These are phyloP conservation scores for Salix udensis DNA, from an alignment of 345 rosid species.

Conservation along the genomic window DNA sequence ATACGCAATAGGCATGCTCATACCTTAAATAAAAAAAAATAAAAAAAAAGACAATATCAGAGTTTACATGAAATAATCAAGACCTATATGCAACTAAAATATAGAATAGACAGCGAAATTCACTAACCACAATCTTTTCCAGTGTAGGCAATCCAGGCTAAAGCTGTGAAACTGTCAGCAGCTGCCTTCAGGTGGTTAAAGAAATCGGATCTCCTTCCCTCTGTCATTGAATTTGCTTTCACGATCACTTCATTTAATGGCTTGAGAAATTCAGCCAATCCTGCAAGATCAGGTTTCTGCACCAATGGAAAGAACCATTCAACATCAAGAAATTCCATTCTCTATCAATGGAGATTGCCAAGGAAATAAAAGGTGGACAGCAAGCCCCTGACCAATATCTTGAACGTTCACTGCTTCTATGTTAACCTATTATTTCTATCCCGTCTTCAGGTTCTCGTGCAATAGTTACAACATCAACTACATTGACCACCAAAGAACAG, in stretches of 20 bases:
- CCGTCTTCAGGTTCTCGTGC: neutral
- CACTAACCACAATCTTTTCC: conserved; percentile 88
- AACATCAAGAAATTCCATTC: neutral
- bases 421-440: neutral
- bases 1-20: conserved; percentile 96
- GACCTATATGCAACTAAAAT: neutral
- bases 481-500: neutral
- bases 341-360: neutral
- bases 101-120: neutral
- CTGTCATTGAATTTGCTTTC: conserved; percentile 76
- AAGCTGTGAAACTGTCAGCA: conserved; percentile 74
- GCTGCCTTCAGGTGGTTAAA: conserved; percentile 87
- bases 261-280: conserved; percentile 71
- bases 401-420: neutral
- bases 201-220: conserved; percentile 77
- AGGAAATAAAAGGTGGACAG: neutral
- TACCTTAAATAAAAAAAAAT: conserved; percentile 49
- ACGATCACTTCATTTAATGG: conserved; percentile 75
- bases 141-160: conserved; percentile 89
- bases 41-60: conserved; percentile 7
- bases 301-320: conserved; percentile 21
- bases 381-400: neutral
- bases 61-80: neutral
- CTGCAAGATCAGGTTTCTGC: conserved; percentile 75
- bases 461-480: neutral